phyloP scores from a whole-genome alignment of 2,329 filamentous ascomycete species.

The Trichoderma lentiforme region DNA sequence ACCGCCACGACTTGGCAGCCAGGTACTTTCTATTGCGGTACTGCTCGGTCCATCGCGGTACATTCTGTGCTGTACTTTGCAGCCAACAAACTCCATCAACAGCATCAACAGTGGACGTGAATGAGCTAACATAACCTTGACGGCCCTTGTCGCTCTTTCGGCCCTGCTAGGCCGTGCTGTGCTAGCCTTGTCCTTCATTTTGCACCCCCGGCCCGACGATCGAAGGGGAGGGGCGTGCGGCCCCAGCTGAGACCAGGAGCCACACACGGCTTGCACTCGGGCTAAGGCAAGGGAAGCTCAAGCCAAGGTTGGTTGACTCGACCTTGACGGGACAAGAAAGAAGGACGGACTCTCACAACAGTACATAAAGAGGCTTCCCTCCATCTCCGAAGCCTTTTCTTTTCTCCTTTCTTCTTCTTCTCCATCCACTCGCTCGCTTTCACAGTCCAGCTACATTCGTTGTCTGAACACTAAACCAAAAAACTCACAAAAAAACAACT shows the following conservation, averaged over 20 bases:
- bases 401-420: conserved; percentile 22
- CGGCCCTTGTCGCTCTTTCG: conserved; percentile 4
- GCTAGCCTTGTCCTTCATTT: not conserved
- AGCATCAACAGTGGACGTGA: not conserved
- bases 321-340: not conserved
- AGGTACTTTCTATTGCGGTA: not conserved
- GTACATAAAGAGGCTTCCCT: conserved; percentile 32
- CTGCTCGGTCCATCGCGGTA: not conserved
- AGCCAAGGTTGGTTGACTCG: not conserved
- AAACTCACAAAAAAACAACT: conserved; percentile 15
- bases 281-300: not conserved
- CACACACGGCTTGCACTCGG: not conserved
- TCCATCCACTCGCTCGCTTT: conserved; percentile 29
- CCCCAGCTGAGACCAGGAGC: conserved; percentile 19
- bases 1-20: not conserved
- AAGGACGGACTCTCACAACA: not conserved
- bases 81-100: not conserved
- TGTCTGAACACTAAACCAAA: conserved; percentile 23
- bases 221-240: conserved; percentile 17
- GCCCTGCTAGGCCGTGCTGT: conserved; percentile 12
- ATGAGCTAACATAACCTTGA: not conserved
- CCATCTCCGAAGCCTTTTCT: not conserved
- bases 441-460: conserved; percentile 30
- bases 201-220: conserved; percentile 19
- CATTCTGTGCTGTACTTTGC: not conserved